Evolutionary conservation across 768 basidiomycete species (phyloP), one percentile per base, ranked within the genome.

Genomic region (Lentinula boryana): DNA sequence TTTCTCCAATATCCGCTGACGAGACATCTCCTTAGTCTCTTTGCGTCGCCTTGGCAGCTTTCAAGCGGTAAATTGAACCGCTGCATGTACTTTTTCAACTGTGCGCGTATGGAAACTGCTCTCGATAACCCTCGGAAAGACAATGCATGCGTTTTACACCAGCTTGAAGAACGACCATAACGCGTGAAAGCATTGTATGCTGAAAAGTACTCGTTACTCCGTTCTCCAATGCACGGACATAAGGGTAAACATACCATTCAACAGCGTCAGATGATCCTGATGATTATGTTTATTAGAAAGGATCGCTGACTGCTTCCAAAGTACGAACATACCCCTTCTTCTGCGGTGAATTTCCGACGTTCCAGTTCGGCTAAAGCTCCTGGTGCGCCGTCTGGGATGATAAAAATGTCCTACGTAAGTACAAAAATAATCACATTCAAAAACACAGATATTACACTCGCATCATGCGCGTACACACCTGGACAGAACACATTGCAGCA

Each of bases 1-100:
- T 98, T 97, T 58, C 91, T 83, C 86, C 95, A 95, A 70, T 97
- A 97, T 1, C 95, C 95, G 63, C 87, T 88, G 5, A 94, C 91
- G 4, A 99, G 81, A 70, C 97, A 98, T 63, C 84, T 82, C n/a
- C 94, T 79, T 56, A 99, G 73, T 48, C 91, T 78, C 65, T 84
- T 85, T 7, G 84, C 86, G 72, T 98, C 95, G 0, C 93, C 94
- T 67, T 96, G 82, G 70, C 96, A 98, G 70, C 93, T 95, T 60
- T 90, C 84, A 21, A 86, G 71, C 0, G 91, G 89, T 27, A 96
- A 77, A 44, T 85, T 81, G 70, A 97, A 98, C 12, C 97, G 85
- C 59, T 88, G 84, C 85, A 98, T 88, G 70, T 98, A 98, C 73
- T 95, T 97, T 68, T 90, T 88, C 38, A 99, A 79, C 68, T 99